Base-by-base conservation (phyloP, 495 filamentous ascomycete genomes). In the Xylaria venustula region DNA sequence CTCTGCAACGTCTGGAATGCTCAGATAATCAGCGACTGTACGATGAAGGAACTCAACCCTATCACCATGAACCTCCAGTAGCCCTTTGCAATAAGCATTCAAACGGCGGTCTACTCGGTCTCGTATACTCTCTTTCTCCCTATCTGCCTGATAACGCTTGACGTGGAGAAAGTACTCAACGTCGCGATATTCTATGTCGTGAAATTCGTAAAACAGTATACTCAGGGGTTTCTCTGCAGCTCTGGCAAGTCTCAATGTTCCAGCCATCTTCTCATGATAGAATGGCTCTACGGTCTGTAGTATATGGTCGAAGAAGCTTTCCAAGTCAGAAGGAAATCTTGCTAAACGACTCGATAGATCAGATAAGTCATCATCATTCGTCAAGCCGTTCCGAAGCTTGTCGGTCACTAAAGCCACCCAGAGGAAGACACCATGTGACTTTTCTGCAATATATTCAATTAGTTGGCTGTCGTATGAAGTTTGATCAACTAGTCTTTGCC, bases 361-460 rank as follows among this genome's bases (percentile, higher is more conserved):
- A 0, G 6, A 17, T 15, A 65, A 37, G 1, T 47, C 47, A 51
- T 76, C 73, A 6, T 56, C 25, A 30, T 71, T 66, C 3, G 37
- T 51, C n/a, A 73, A 46, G 2, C 68, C 72, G 4, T 60, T 36
- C 0, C 49, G 56, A 0, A 74, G 51, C 3, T 52, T 56, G 17
- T 37, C 46, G 1, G 62, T 51, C 9, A 74, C 70, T 0, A 74
- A 50, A 22, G 70, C 60, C 2, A 75, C 71, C 78, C 79, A 80
- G 14, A 78, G 66, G 54, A 79, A 80, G 0, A 80, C 77, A 7
- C 78, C 78, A 12, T 66, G 34, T 2, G 78, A 67, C 52, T 60
- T 72, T 2, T 63, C n/a, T 0, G 69, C 61, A 14, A 81, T 60
- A 6, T 72, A 63, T 3, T 61, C 23, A 8, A 71, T 47, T 1